These are phyloP conservation scores for Harringtonia aguacate DNA, from an alignment of 2,329 filamentous ascomycete species.

Conservation along the genomic window DNA sequence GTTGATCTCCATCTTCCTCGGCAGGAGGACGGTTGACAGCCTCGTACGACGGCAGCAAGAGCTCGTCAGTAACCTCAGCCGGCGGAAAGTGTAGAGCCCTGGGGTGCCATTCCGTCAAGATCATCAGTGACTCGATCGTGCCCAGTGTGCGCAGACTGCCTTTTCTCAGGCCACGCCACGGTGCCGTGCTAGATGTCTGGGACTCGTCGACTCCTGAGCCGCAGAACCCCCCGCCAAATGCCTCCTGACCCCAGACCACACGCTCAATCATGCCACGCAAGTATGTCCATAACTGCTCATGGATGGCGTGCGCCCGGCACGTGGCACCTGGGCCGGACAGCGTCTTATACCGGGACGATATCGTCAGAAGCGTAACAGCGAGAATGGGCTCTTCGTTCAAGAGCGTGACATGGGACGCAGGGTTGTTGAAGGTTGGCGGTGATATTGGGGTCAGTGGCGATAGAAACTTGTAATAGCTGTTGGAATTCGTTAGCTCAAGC, in stretches of 20 bases:
- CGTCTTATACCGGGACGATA: constrained; percentile 76
- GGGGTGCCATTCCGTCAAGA: constrained; percentile 95
- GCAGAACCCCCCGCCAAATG: constrained; percentile 82
- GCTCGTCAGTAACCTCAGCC: constrained; percentile 61
- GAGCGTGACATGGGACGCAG: constrained; percentile 67
- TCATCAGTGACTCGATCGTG: constrained; percentile 86
- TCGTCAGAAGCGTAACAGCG: constrained; percentile 81
- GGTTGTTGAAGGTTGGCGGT: constrained; percentile 77
- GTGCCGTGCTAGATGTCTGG: constrained; percentile 56
- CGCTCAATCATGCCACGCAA: constrained; percentile 91
- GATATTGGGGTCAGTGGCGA: constrained; percentile 91
- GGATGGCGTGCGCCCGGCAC: constrained; percentile 81
- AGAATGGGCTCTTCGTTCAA: constrained; percentile 88
- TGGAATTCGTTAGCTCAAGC: not conserved
- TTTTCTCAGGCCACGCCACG: constrained; percentile 59
- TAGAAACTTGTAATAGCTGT: constrained; percentile 78
- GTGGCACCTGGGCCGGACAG: constrained; percentile 70
- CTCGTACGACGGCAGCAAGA: constrained; percentile 52
- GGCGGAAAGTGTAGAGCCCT: constrained; percentile 88
- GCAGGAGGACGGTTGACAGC: constrained; percentile 27
- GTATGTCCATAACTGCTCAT: constrained; percentile 92
- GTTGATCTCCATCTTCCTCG: constrained; percentile 28
- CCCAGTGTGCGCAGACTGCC: constrained; percentile 81
- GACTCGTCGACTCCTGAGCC: constrained; percentile 55
- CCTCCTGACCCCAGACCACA: constrained; percentile 91